Evolutionary conservation across 108 stramenopile species (phyloP).

Genomic region (Bacterosira constricta): DNA sequence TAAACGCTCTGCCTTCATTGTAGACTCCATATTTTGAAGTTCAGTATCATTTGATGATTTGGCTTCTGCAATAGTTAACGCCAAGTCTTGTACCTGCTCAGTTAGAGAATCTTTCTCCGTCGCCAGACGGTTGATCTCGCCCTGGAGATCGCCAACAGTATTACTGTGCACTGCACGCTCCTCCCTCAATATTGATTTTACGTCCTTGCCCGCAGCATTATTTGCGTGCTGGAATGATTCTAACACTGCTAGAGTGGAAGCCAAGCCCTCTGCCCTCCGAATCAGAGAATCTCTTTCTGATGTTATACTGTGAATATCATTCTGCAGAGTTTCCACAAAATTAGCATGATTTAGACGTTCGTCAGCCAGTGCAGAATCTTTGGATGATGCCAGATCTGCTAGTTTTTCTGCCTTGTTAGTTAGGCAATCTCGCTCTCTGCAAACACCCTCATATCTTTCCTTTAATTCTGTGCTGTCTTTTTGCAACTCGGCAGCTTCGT

Average conservation of each 20-base stretch:
- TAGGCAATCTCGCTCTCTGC: constrained; percentile 4
- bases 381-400: background rate
- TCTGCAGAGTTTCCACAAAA: background rate
- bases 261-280: background rate
- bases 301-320: background rate
- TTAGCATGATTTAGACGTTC: background rate
- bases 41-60: background rate
- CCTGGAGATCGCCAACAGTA: background rate
- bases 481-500: background rate
- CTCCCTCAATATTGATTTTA: background rate
- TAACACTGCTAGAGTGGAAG: background rate
- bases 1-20: background rate
- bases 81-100: constrained; percentile 14
- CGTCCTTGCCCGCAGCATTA: background rate
- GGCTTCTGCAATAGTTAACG: background rate
- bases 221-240: background rate
- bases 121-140: constrained; percentile 1
- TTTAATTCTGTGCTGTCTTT: background rate
- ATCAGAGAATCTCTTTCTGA: background rate
- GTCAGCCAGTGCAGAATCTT: background rate
- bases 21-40: background rate
- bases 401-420: background rate
- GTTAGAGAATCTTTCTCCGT: background rate
- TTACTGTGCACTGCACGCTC: background rate
- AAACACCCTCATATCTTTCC: background rate